Conservation (phyloP, 2,329 filamentous ascomycete species). For the Fusarium sp. region DNA sequence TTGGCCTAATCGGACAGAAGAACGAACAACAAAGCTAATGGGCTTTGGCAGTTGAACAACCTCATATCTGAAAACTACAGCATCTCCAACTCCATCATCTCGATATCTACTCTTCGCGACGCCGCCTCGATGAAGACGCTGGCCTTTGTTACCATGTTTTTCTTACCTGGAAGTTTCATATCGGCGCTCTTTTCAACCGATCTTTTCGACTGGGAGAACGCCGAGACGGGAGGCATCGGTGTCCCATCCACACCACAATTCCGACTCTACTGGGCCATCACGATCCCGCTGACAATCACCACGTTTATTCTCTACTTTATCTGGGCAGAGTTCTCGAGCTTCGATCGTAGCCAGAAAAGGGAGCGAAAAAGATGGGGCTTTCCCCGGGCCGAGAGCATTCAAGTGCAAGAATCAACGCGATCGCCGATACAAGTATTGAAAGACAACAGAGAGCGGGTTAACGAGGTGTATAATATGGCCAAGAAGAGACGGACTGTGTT, state of each 20-base stretch:
- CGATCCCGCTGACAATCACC: conserved; percentile 50
- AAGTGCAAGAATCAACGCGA: conserved; percentile 14
- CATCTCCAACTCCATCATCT: conserved; percentile 49
- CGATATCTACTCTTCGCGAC: conserved; percentile 51
- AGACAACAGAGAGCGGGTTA: conserved; percentile 21
- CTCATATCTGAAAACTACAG: conserved; percentile 52
- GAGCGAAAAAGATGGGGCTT: conserved; percentile 29
- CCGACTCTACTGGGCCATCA: conserved; percentile 53
- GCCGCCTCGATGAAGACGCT: conserved; percentile 56
- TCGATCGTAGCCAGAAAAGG: conserved; percentile 27
- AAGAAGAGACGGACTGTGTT: conserved; percentile 24
- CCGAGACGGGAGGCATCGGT: conserved; percentile 42
- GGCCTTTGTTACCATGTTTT: conserved; percentile 55
- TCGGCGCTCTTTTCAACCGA: conserved; percentile 53
- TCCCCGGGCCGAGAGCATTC: conserved; percentile 28
- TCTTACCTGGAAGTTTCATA: conserved; percentile 54
- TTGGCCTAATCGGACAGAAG: background rate
- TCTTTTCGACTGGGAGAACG: conserved; percentile 48
- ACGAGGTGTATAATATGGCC: conserved; percentile 20
- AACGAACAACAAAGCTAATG: conserved; percentile 10
- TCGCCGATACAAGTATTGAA: conserved; percentile 28
- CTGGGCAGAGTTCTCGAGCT: conserved; percentile 47
- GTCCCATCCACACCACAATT: conserved; percentile 50
- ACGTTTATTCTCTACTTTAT: conserved; percentile 50
- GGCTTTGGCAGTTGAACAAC: conserved; percentile 47